Percentiles rank a stretch among this genome's conserved stretches.
Conservation (phyloP, 768 basidiomycete genomes). For the Suillus decipiens region DNA sequence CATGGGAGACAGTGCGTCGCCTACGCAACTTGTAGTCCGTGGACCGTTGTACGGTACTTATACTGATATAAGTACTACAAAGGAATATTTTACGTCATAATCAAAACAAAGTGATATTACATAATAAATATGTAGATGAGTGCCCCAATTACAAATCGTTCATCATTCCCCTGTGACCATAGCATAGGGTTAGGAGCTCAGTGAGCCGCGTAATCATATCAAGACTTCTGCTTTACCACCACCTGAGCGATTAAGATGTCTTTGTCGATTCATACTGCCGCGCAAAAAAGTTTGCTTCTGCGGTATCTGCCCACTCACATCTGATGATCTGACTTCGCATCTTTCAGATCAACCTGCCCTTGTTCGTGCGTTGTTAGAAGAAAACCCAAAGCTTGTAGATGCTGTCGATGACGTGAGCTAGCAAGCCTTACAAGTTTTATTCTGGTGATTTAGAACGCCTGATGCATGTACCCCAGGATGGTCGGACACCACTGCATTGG, state of each 20-base stretch:
- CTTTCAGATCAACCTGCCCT: constrained; percentile 66
- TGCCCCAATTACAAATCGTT: no score
- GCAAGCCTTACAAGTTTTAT: background rate
- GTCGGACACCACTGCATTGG: constrained; percentile 84
- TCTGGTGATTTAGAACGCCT: background rate
- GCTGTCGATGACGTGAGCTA: constrained; percentile 58
- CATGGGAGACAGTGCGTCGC: background rate
- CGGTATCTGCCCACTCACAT: background rate
- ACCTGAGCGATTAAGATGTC: constrained; percentile 37
- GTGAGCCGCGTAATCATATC: constrained; percentile 15
- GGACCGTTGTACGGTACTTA: no score
- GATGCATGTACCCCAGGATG: constrained; percentile 51
- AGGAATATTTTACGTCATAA: background rate
- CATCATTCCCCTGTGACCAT: constrained; percentile 14
- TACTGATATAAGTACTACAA: background rate
- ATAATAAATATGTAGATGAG: no score
- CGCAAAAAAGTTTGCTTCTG: constrained; percentile 58
- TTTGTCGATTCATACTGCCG: constrained; percentile 62
- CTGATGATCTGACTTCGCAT: background rate
- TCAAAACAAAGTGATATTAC: no score
- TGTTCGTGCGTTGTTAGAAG: constrained; percentile 62
- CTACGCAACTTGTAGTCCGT: background rate
- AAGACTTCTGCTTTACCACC: background rate
- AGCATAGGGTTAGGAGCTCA: constrained; percentile 25
- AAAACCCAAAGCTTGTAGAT: constrained; percentile 64